Evolutionary conservation across 83 land plant genomes (phyloP).

Genomic region (Larix sibirica): DNA sequence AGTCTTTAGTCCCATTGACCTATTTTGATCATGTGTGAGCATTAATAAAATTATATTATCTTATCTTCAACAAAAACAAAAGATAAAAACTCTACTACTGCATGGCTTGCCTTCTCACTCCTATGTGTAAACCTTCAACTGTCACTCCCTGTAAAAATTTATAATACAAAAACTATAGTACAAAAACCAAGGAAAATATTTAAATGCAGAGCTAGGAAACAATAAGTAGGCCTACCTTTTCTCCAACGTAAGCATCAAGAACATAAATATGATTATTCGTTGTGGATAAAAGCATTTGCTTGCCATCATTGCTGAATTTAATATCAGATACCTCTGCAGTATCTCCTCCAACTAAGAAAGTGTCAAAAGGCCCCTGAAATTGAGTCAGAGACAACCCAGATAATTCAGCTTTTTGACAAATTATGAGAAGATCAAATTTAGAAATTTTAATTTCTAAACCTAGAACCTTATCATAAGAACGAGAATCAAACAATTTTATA

Average conservation of each 20-base stretch:
- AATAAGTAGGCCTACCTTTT: slow-evolving; percentile 57
- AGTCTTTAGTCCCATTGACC: too few relatives aligned
- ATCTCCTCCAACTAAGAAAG: slow-evolving; percentile 95
- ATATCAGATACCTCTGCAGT: slow-evolving; percentile 94
- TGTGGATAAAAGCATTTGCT: slow-evolving; percentile 90
- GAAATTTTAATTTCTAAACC: not conserved
- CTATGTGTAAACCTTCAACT: not conserved
- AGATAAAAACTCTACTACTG: not conserved
- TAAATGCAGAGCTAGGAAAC: not conserved
- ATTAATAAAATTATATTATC: too few relatives aligned
- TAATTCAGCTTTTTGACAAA: not conserved
- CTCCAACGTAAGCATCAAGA: slow-evolving; percentile 93
- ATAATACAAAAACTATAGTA: not conserved
- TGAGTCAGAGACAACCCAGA: not conserved
- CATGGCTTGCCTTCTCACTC: not conserved
- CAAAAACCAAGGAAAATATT: not conserved
- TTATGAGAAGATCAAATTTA: not conserved
- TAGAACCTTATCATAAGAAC: slow-evolving; percentile 93
- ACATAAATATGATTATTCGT: slow-evolving; percentile 88
- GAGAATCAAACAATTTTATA: slow-evolving; percentile 92
- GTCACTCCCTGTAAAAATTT: not conserved
- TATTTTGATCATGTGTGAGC: too few relatives aligned
- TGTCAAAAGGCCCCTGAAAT: slow-evolving; percentile 93
- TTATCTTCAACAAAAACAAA: too few relatives aligned
- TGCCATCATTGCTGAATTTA: slow-evolving; percentile 97